Evolutionary conservation across 768 basidiomycete genomes (phyloP), one percentile per base, ranked within the genome.

Genomic region (Nidularia pulvinata): DNA sequence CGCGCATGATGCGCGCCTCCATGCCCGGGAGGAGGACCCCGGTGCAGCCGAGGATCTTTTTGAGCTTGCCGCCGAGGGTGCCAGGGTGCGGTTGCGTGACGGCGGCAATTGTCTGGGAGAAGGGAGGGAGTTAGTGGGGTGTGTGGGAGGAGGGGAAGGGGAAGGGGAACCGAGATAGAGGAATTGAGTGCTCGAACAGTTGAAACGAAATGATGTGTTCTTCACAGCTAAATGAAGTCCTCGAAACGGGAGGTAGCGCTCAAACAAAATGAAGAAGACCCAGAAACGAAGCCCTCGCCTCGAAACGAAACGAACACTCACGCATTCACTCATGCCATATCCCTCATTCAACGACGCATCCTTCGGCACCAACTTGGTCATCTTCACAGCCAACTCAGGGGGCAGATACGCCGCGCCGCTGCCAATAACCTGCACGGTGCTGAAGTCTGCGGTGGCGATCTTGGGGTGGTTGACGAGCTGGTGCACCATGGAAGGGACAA

Each of bases 331-430:
- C 78, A 88, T 81, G 19, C 89, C 89, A 58, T 88, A 91, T 0
- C 86, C 86, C 74, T 83, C 80, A 0, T 56, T 45, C 6, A 82
- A 62, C 0, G 61, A 57, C 0, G 66, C 61, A 5, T 73, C 66
- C 30, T 61, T 54, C 0, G 77, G 69, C 10, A 78, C 53, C 5
- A 81, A 45, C 47, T 62, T 47, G n/a, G 60, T 48, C 11, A 86
- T 60, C 49, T 75, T 77, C 14, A 68, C 63, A 0, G 69, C 70
- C 6, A 91, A 72, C 16, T 80, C 72, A 1, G 79, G 76, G 0
- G 89, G 85, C 19, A 90, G 78, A 60, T 88, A 83, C 1, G 89
- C 88, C 0, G 85, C 89, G 5, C 88, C 89, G 54, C 76, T 78
- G 5, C 63, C 67, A 25, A 84, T 53, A 5, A 34, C 1, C 6